Base-by-base conservation (phyloP, 768 basidiomycete species). In the Podaxis sp. region DNA sequence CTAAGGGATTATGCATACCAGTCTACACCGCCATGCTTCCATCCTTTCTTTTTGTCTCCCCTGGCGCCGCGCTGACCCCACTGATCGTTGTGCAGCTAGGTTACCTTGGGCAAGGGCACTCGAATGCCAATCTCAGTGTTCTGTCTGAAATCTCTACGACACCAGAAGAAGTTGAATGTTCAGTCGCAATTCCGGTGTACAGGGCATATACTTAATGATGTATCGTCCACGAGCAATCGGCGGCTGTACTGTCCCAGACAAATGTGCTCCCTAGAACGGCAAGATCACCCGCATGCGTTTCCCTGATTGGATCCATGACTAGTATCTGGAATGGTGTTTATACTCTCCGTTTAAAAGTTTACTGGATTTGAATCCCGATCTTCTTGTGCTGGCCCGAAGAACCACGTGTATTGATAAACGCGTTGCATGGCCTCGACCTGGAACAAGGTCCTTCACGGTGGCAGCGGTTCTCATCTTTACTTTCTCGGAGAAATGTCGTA, bases 181-280 rank as follows among this genome's bases (percentile, higher is more conserved):
- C 94, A 55, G 86, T 96, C 7, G 94, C 95, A 27, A 96, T 95
- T 72, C 90, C 96, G 92, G 91, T 98, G 46, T 94, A 90, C 78
- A 93, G 89, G 76, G 92, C 91, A n/a, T 93, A 88, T 73, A 89
- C 98, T 75, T 84, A 91, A 55, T 96, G 97, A 8, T 99, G 98
- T 74, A 95, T 98, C 68, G 94, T 94, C 55, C 96, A 99, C 69
- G 93, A 92, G 71, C 92, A 91, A 74, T 90, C 93, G 77, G 93
- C 90, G 85, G 93, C 97, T 3, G 97, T 99, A 4, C 73, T 96
- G 50, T 88, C 93, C 1, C 84, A 85, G 65, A 82, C 79, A 25
- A 91, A 89, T 69, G 84, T 94, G 7, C 97, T 97, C 71, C 94
- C 95, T 2, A 81, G 81, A 64, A 73, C 92, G 15, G 83, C 80